Percentiles rank a stretch among this genome's conserved stretches.
phyloP scores from a whole-genome alignment of 768 basidiomycete species.

The Trametes cinnabarina region DNA sequence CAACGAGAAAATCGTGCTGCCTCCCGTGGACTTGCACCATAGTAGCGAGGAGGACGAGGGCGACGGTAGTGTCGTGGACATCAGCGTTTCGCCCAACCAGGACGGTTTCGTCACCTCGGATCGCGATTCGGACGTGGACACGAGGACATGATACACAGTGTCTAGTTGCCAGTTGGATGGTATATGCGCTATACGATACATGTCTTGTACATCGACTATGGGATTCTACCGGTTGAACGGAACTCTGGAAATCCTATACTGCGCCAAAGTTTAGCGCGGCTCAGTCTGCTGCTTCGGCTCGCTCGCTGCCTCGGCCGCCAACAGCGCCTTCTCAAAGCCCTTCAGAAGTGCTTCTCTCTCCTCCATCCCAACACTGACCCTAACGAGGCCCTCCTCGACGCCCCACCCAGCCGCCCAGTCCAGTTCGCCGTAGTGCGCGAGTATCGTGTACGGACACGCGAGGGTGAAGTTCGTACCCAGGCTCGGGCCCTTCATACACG shows the following conservation, averaged over 20 bases:
- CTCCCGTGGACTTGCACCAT: neutral
- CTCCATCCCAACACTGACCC: constrained; percentile 92
- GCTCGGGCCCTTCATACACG: constrained; percentile 86
- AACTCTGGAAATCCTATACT: neutral
- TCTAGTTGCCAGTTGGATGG: constrained; percentile 16
- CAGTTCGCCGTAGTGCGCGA: constrained; percentile 87
- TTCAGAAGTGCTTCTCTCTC: constrained; percentile 52
- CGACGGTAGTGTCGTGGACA: constrained; percentile 9
- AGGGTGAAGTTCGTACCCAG: constrained; percentile 96
- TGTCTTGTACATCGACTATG: constrained; percentile 2
- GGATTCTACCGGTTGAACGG: constrained; percentile 14
- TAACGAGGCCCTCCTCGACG: constrained; percentile 79
- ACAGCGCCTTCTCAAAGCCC: constrained; percentile 63
- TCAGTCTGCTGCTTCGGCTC: neutral
- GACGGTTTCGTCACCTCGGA: neutral
- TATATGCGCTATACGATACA: constrained; percentile 15
- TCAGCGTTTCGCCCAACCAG: neutral
- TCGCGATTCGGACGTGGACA: constrained; percentile 1
- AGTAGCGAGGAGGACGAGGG: neutral
- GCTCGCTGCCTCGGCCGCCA: constrained; percentile 58
- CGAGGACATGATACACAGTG: neutral
- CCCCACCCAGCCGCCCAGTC: constrained; percentile 90
- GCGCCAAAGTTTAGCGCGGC: neutral
- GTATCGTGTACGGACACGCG: constrained; percentile 88
- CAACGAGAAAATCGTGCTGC: constrained; percentile 26